A percentile compares a stretch with the other conserved stretches of the same genome.
phyloP scores from a whole-genome alignment of 805 yeast species.

The Nakazawaea ishiwadae region DNA sequence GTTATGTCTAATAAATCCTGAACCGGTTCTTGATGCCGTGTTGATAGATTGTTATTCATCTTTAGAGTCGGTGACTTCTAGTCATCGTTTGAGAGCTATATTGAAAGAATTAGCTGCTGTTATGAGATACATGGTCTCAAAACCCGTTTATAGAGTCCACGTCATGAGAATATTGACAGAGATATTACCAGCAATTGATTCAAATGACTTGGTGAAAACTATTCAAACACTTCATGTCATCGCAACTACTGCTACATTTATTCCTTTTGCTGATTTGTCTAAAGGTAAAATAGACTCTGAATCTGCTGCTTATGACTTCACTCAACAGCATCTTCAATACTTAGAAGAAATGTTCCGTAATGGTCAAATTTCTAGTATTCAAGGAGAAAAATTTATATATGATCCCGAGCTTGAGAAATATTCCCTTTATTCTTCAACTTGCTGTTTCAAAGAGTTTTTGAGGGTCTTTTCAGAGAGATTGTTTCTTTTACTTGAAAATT shows the following conservation, averaged over 20 bases:
- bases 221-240: conserved; percentile 63
- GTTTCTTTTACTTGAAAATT: conserved; percentile 60
- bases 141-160: conserved; percentile 70
- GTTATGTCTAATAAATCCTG: conserved; percentile 62
- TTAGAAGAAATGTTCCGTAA: conserved; percentile 40
- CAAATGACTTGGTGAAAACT: conserved; percentile 78
- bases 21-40: conserved; percentile 44
- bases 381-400: conserved; percentile 27
- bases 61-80: conserved; percentile 58
- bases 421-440: conserved; percentile 70
- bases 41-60: conserved; percentile 76
- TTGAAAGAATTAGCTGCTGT: conserved; percentile 61
- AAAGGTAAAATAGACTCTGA: conserved; percentile 37
- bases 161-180: conserved; percentile 67
- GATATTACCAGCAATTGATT: conserved; percentile 77
- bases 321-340: conserved; percentile 56
- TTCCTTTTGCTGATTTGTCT: conserved; percentile 65
- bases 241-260: conserved; percentile 62
- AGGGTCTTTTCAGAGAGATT: conserved; percentile 52
- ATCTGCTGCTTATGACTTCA: conserved; percentile 45
- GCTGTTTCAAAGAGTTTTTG: conserved; percentile 60
- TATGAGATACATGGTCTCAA: conserved; percentile 59
- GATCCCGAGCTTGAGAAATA: conserved; percentile 42
- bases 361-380: conserved; percentile 18
- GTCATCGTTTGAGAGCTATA: conserved; percentile 76